These are phyloP conservation scores for Trifolium pratense DNA, from an alignment of 306 rosid species.

Conservation along the genomic window DNA sequence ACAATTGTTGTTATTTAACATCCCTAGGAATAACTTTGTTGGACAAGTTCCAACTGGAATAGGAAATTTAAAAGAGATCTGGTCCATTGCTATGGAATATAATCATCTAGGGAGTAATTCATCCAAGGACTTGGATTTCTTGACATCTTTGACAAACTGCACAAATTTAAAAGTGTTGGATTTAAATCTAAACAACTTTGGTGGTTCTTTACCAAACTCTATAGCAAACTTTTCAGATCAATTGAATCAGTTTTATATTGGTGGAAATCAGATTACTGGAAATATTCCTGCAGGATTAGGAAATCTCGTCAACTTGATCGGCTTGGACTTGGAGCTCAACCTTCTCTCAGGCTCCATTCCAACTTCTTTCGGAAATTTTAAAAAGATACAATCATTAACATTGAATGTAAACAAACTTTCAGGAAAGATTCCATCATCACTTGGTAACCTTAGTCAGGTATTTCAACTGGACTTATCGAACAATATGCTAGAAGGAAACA, in stretches of 20 bases:
- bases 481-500: conserved; percentile 50
- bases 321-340: conserved; percentile 20
- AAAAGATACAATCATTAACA: conserved; percentile 31
- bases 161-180: conserved; percentile 33
- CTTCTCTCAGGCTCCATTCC: conserved; percentile 49
- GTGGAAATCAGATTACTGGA: conserved; percentile 43
- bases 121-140: conserved; percentile 42
- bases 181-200: conserved; percentile 44
- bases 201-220: conserved; percentile 47
- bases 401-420: conserved; percentile 41
- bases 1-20: conserved; percentile 15
- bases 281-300: conserved; percentile 42
- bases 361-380: conserved; percentile 41
- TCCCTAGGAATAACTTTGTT: conserved; percentile 37
- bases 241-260: conserved; percentile 30
- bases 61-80: conserved; percentile 34
- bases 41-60: conserved; percentile 47
- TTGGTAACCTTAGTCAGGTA: conserved; percentile 50
- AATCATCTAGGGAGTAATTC: conserved; percentile 51
- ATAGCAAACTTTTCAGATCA: conserved; percentile 50
- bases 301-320: conserved; percentile 40
- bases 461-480: conserved; percentile 22
- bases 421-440: conserved; percentile 47
- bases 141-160: conserved; percentile 50
- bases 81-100: background rate